Percentiles rank a stretch among this genome's conserved stretches.
phyloP scores from a whole-genome alignment of 2,329 filamentous ascomycete species.

The Ophiostoma sp. region DNA sequence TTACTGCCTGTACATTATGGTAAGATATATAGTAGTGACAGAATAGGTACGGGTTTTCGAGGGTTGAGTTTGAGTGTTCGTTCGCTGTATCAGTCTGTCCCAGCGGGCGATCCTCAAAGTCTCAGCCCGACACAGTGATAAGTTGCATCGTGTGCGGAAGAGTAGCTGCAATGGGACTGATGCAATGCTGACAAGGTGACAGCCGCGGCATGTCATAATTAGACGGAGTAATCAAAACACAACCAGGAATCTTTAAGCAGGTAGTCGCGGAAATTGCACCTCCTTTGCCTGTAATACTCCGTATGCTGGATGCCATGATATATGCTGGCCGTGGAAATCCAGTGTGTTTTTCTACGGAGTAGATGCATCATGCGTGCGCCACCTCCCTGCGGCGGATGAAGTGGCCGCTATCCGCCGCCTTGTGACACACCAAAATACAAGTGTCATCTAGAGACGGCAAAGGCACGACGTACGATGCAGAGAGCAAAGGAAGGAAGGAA shows the following conservation, averaged over 20 bases:
- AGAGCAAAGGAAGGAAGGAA: background rate
- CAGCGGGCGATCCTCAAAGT: background rate
- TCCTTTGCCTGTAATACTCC: background rate
- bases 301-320: no score
- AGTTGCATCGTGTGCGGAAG: background rate
- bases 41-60: background rate
- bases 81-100: background rate
- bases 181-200: constrained; percentile 6
- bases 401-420: background rate
- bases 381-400: background rate
- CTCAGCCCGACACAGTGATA: background rate
- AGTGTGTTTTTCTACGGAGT: no score
- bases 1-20: background rate
- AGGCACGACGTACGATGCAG: no score
- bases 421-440: background rate
- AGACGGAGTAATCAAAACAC: background rate
- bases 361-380: background rate
- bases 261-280: background rate
- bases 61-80: no score
- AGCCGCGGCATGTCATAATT: background rate
- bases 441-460: no score
- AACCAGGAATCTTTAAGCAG: background rate
- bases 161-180: constrained; percentile 2
- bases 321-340: no score
- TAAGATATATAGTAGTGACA: no score